Conservation (phyloP, 192 early-diverging fungal genomes). For the Coemansia sp. region DNA sequence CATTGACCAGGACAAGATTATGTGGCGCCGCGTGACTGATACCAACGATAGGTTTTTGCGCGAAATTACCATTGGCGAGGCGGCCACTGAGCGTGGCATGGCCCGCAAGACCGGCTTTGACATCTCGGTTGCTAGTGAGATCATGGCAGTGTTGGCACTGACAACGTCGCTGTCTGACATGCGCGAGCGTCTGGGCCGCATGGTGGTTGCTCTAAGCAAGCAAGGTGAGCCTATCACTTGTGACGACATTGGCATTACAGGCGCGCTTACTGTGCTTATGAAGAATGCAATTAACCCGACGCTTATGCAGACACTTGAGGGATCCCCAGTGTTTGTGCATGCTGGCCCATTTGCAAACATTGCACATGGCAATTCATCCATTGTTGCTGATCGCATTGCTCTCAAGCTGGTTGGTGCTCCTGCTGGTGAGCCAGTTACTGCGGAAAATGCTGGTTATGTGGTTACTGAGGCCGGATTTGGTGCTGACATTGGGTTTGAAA, state of each 20-base stretch:
- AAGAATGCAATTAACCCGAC: slow-evolving; percentile 98
- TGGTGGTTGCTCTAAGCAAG: slow-evolving; percentile 91
- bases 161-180: slow-evolving; percentile 89
- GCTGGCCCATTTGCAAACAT: slow-evolving; percentile 99
- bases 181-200: slow-evolving; percentile 86
- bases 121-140: slow-evolving; percentile 96
- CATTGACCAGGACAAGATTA: slow-evolving; percentile 92
- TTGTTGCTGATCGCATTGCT: slow-evolving; percentile 95
- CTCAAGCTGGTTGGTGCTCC: slow-evolving; percentile 86
- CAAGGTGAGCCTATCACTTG: slow-evolving; percentile 82
- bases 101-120: slow-evolving; percentile 92
- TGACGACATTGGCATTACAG: slow-evolving; percentile 94
- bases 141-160: slow-evolving; percentile 96
- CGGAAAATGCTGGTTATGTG: slow-evolving; percentile 72
- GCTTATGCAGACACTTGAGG: slow-evolving; percentile 99
- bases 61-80: slow-evolving; percentile 86
- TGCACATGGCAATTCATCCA: slow-evolving; percentile 95
- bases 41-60: slow-evolving; percentile 97
- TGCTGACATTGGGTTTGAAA: slow-evolving; percentile 99
- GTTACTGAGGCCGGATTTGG: slow-evolving; percentile 99
- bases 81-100: slow-evolving; percentile 82
- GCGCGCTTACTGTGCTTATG: slow-evolving; percentile 96
- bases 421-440: slow-evolving; percentile 49
- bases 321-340: slow-evolving; percentile 97
- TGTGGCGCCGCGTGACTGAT: slow-evolving; percentile 95